Evolutionary conservation across 1,284 basidiomycete genomes (phyloP), one percentile per base, ranked within the genome.

Genomic region (Marasmius sp.): DNA sequence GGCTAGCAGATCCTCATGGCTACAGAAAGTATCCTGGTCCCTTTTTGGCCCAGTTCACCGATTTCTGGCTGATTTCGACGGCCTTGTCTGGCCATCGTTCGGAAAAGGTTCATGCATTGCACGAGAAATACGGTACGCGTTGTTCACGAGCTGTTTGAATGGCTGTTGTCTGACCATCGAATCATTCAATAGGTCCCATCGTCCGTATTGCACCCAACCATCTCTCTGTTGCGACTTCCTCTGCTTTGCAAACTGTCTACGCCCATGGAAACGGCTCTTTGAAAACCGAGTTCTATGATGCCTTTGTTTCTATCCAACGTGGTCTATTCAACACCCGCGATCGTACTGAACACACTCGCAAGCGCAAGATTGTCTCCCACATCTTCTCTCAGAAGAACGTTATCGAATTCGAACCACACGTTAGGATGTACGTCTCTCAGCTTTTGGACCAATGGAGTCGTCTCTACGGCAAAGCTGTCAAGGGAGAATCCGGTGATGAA

Each of bases 131-230:
- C 65, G 94, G 94, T 91, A 69, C 61, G 79, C 69, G 12, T 16
- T 16, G 20, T 45, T 47, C 38, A n/a, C 12, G 2, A 8, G 18
- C 20, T 9, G n/a, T 33, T 39, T 37, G 18, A 27, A 36, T 22
- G 27, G 39, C 50, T 43, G 36, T 58, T 33, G 50, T 10, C 6
- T 51, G 20, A 47, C 47, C 57, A 52, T 64, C 58, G 37, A 59
- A 12, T 59, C 7, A 33, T 55, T 50, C n/a, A 47, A 10, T 62
- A 92, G 92, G 92, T 47, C 85, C 84, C 2, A 82, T 94, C 59
- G 89, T 95, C n/a, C 90, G 94, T 65, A 79, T 97, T 62, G 92
- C 92, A 0, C 94, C 94, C 0, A 94, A 95, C 72, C 92, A 95
- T 69, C 78, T 95, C 27, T 94, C 92, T 3, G 83, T 96, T 60